Evolutionary conservation across 2,329 filamentous ascomycete species (phyloP), one percentile per base, ranked within the genome.

Genomic region (Ascochyta lentis): DNA sequence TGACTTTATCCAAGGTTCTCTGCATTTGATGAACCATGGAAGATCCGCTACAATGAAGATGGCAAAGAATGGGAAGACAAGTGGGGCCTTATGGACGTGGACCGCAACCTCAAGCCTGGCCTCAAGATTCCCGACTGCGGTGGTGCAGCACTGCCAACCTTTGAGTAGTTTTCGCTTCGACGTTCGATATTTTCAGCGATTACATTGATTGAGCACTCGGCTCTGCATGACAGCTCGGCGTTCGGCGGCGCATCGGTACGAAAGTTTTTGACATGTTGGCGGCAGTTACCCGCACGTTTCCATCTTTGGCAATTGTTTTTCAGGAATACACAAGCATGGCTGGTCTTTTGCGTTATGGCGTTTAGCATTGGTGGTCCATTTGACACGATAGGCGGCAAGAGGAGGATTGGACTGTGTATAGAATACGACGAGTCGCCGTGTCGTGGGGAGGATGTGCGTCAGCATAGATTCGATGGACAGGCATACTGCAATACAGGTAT

Each of bases 1-100:
- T 54, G 37, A 54, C 35, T 35, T 19, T 15, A 34, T 29, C 6
- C 1, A 56, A 86, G 85, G 86, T 97, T 98, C 74, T 91, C 93
- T 72, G 92, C 92, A 9, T 98, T 97, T 73, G 94, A 98, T 72
- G 94, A 98, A 81, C 92, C 92, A 2, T 98, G 94, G 94, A 97
- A 98, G 79, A 80, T 89, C 51, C 70, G 76, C 16, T 96, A 87
- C 78, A 89, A 97, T 74, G 80, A 80, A 37, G 63, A 76, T 77
- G 54, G 69, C 40, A 71, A 94, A 78, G 83, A 90, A 48, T 97
- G 93, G 93, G 94, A 98, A 79, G 91, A 96, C 73, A 90, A 96
- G 74, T 97, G 94, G 94, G 94, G 95, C 9, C 78, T 98, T 13
- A 88, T 98, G 86, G 91, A 96, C 66, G 84, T 91, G 3, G 83